Evolutionary conservation across 176 grass and related monocot genomes (phyloP).

Genomic region (Pontederia paniculata): DNA sequence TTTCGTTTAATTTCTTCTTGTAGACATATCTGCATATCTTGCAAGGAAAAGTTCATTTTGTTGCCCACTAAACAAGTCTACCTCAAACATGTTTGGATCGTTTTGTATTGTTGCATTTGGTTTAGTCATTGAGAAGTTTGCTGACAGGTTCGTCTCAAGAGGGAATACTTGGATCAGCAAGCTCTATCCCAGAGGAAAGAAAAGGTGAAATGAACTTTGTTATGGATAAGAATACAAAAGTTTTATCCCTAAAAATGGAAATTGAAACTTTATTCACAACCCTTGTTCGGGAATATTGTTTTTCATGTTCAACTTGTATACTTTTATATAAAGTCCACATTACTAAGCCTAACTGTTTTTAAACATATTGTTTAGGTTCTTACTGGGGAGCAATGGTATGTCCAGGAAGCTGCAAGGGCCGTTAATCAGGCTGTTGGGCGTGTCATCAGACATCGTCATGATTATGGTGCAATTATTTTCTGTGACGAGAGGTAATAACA

Average conservation of each 20-base stretch:
- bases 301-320: too few species aligned
- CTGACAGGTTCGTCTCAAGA: conserved; percentile 66
- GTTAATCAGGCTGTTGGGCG: conserved; percentile 96
- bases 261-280: too few species aligned
- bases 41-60: too few species aligned
- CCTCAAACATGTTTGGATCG: too few species aligned
- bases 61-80: too few species aligned
- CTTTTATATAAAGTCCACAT: not conserved
- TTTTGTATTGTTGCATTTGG: not conserved
- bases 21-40: too few species aligned
- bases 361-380: conserved; percentile 46
- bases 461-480: conserved; percentile 96
- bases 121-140: not conserved
- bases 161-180: too few species aligned
- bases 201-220: not conserved
- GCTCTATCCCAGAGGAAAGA: not conserved
- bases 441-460: conserved; percentile 84
- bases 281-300: too few species aligned
- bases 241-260: too few species aligned
- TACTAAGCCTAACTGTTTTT: not conserved
- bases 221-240: too few species aligned
- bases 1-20: too few species aligned
- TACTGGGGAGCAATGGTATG: conserved; percentile 84
- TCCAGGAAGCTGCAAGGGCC: conserved; percentile 89
- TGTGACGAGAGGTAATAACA: conserved; percentile 73